Conservation (phyloP, 495 filamentous ascomycete genomes). For the Aspergillus cavernicola region DNA sequence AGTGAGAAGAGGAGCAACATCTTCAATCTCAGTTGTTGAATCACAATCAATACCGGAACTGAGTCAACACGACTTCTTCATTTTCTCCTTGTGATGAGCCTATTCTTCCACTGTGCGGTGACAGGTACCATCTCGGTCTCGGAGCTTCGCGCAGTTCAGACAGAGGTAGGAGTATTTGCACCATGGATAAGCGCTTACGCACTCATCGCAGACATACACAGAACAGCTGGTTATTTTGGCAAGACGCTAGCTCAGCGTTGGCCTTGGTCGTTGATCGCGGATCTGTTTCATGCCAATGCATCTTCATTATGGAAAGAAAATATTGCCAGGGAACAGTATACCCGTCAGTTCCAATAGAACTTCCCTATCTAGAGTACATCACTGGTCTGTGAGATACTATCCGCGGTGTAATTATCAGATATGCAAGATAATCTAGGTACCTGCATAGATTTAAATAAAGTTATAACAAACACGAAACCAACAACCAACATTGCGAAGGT, state of each 20-base stretch:
- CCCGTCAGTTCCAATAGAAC: too few relatives aligned
- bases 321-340: too few relatives aligned
- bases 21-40: background rate
- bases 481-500: too few relatives aligned
- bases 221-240: slow-evolving; percentile 51
- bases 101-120: slow-evolving; percentile 42
- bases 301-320: too few relatives aligned
- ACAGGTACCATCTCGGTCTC: slow-evolving; percentile 40
- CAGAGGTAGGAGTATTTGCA: slow-evolving; percentile 54
- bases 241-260: slow-evolving; percentile 46
- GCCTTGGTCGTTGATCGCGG: slow-evolving; percentile 48
- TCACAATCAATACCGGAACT: slow-evolving; percentile 3
- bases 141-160: slow-evolving; percentile 47
- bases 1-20: background rate
- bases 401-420: too few relatives aligned
- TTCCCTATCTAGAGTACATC: too few relatives aligned
- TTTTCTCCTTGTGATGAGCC: slow-evolving; percentile 37
- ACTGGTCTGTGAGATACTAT: too few relatives aligned
- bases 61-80: slow-evolving; percentile 23
- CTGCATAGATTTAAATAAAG: too few relatives aligned
- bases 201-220: slow-evolving; percentile 56
- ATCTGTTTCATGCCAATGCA: too few relatives aligned
- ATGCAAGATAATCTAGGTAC: too few relatives aligned
- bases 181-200: slow-evolving; percentile 39
- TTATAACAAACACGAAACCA: too few relatives aligned